Conservation (phyloP, 2,329 filamentous ascomycete genomes). For the Paecilomyces sp. region DNA sequence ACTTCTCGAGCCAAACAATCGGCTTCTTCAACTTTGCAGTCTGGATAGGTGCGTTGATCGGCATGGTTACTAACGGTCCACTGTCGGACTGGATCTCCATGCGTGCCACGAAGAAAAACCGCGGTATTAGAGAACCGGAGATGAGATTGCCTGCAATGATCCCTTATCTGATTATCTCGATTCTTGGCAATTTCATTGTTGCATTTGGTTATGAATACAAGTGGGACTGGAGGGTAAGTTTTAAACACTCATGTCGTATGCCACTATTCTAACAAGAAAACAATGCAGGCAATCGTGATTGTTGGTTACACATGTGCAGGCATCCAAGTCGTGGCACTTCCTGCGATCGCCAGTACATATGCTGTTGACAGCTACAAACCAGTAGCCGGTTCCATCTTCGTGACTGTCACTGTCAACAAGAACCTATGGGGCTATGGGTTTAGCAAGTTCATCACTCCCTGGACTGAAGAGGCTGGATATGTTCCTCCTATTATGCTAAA, state of each 20-base stretch:
- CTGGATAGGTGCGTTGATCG: constrained; percentile 47
- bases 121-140: constrained; percentile 51
- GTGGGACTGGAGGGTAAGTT: constrained; percentile 47
- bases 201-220: constrained; percentile 46
- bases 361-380: constrained; percentile 60
- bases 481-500: constrained; percentile 56
- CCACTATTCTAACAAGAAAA: constrained; percentile 1
- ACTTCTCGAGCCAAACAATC: constrained; percentile 43
- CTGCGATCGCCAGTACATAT: constrained; percentile 52
- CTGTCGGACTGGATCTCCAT: constrained; percentile 53
- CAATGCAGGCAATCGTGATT: constrained; percentile 41
- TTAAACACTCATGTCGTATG: not conserved
- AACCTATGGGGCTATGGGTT: constrained; percentile 59
- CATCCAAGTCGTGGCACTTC: constrained; percentile 55
- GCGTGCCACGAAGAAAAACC: constrained; percentile 45
- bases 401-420: constrained; percentile 57
- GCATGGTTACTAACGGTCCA: constrained; percentile 48
- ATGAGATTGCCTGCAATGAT: constrained; percentile 53
- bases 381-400: constrained; percentile 53
- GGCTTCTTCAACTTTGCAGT: constrained; percentile 54
- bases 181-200: constrained; percentile 52
- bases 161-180: constrained; percentile 51
- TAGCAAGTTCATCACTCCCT: constrained; percentile 48
- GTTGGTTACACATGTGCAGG: constrained; percentile 51
- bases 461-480: constrained; percentile 44